Base-by-base conservation (phyloP, 2,329 filamentous ascomycete genomes). In the Tothia fuscella region DNA sequence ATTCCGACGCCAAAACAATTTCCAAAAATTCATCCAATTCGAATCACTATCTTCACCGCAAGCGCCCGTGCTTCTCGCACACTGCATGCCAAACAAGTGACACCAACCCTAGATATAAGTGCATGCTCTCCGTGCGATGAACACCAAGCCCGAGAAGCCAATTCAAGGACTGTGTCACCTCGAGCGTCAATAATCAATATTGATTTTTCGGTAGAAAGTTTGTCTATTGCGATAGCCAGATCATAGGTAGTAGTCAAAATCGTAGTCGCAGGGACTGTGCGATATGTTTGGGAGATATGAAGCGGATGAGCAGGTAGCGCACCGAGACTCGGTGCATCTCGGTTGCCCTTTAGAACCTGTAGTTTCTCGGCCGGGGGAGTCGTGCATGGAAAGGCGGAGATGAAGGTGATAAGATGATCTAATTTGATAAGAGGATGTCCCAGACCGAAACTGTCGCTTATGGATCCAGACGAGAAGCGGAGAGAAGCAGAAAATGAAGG, bases 71-170 rank as follows among this genome's bases (percentile, higher is more conserved):
- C 82, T 62, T 89, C 82, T 14, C 83, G 70, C 32, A 89, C 74
- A 30, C 80, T 80, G 58, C 83, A 89, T 3, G 74, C 72, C 26
- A 88, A 58, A 54, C 83, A 89, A 0, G 79, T 81, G 46, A 80
- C 68, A 48, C 75, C 72, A 29, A 70, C 66, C 39, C 80, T 68
- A 46, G 78, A 82, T 47, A 88, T 68, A 14, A 88, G 56, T 17
- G 82, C 82, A 55, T 86, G 81, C 68, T 78, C 79, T 2, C 82
- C 82, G 49, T 72, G 76, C 53, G 83, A 76, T 1, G 82, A 78
- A 55, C 83, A 88, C 49, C 84, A 68, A 2, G 82, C 81, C 37
- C 82, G 67, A 1, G 78, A 79, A 40, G 88, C 61, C 6, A 87
- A 70, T 58, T 86, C 80, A 53, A 82, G 65, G 10, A 74, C 79